These are phyloP conservation scores for Salvia miltiorrhiza DNA, from an alignment of 257 asterid species.

Conservation along the genomic window DNA sequence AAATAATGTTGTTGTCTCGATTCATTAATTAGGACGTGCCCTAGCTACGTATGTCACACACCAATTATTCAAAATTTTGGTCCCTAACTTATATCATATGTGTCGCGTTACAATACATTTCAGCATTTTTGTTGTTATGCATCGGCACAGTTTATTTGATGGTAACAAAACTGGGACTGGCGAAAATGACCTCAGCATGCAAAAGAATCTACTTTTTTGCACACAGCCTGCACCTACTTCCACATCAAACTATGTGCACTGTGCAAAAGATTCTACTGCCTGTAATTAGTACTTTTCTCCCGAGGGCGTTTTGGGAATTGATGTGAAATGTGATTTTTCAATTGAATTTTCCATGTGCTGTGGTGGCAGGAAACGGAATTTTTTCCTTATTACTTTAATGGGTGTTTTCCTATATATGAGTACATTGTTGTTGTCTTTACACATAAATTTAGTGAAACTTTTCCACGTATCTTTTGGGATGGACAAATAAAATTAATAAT, in stretches of 20 bases:
- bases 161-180: constrained; percentile 43
- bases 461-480: constrained; percentile 12
- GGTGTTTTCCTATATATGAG: constrained; percentile 17
- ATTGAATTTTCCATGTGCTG: constrained; percentile 26
- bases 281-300: constrained; percentile 12
- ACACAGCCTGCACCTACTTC: constrained; percentile 43
- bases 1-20: constrained; percentile 18
- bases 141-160: constrained; percentile 8
- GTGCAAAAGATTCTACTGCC: constrained; percentile 39
- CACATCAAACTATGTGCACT: constrained; percentile 35
- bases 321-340: neutral
- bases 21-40: constrained; percentile 19
- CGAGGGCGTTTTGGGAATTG: constrained; percentile 31
- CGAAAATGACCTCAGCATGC: constrained; percentile 80
- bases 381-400: constrained; percentile 12
- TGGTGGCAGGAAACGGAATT: constrained; percentile 27
- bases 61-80: constrained; percentile 12
- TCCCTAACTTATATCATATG: neutral
- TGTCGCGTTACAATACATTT: neutral
- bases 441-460: constrained; percentile 12
- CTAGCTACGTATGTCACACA: neutral
- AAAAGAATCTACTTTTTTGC: constrained; percentile 60
- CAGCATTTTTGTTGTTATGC: neutral
- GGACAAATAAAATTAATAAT: neutral
- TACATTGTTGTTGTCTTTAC: constrained; percentile 19